These are phyloP conservation scores for Lichtheimia corymbifera DNA, from an alignment of 371 early-diverging fungal species.

Conservation along the genomic window DNA sequence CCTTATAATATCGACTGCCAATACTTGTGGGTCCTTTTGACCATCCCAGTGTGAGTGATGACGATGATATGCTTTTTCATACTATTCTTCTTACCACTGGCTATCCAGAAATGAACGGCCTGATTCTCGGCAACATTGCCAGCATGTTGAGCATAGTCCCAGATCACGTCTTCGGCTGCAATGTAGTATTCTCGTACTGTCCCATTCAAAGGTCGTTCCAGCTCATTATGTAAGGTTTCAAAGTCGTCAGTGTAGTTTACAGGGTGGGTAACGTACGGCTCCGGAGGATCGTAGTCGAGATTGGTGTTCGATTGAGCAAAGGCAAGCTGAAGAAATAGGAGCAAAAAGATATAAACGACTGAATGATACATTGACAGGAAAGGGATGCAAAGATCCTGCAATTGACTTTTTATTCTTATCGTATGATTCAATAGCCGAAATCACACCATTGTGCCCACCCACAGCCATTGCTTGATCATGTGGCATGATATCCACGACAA, in stretches of 20 bases:
- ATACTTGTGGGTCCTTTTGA: slow-evolving; percentile 22
- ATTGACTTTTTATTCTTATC: too few relatives aligned
- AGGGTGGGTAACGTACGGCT: slow-evolving; percentile 12
- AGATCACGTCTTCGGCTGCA: slow-evolving; percentile 36
- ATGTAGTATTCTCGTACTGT: slow-evolving; percentile 34
- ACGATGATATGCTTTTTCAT: neutral
- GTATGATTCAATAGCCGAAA: too few relatives aligned
- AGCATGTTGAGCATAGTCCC: slow-evolving; percentile 37
- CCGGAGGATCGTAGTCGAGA: slow-evolving; percentile 12
- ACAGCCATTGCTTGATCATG: too few relatives aligned
- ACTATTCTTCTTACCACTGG: slow-evolving; percentile 11
- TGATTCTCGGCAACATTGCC: slow-evolving; percentile 14
- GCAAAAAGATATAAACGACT: neutral
- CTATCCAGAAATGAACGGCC: slow-evolving; percentile 19
- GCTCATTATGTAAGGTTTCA: slow-evolving; percentile 32
- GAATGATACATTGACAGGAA: too few relatives aligned
- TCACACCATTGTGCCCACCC: too few relatives aligned
- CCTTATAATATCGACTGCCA: slow-evolving; percentile 48
- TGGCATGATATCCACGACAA: too few relatives aligned
- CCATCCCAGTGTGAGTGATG: neutral
- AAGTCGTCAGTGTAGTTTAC: slow-evolving; percentile 25
- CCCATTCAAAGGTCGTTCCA: slow-evolving; percentile 26
- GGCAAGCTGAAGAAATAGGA: neutral
- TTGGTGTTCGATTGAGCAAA: neutral
- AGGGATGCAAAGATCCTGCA: too few relatives aligned